Percentiles rank a stretch among this genome's conserved stretches.
phyloP scores from a whole-genome alignment of 371 early-diverging fungal species.

The Mortierella sp. region DNA sequence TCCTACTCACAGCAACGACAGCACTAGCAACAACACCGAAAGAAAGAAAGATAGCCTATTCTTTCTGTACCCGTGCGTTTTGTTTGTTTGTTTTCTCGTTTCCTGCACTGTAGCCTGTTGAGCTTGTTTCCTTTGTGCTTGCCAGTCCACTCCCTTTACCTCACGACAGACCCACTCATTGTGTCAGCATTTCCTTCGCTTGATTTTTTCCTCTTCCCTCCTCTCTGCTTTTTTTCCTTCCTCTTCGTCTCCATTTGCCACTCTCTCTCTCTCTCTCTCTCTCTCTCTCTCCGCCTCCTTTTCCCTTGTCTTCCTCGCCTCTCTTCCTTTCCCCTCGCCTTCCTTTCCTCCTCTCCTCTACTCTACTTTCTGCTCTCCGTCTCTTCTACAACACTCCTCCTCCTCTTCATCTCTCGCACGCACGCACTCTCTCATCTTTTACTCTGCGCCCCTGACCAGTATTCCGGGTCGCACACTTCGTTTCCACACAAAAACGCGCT shows the following conservation, averaged over 20 bases:
- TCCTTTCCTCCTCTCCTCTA: background rate
- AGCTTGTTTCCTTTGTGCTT: background rate
- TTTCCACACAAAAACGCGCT: background rate
- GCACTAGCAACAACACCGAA: no score
- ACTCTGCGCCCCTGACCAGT: background rate
- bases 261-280: background rate
- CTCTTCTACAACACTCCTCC: background rate
- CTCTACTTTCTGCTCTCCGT: background rate
- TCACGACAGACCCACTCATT: no score
- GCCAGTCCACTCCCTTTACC: no score
- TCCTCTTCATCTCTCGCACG: background rate
- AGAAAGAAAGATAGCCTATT: no score
- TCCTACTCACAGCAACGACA: background rate
- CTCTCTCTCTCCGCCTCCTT: slow-evolving; percentile 4
- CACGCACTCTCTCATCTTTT: background rate
- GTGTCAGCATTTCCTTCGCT: background rate
- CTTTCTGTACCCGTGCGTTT: background rate
- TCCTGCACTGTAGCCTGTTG: background rate
- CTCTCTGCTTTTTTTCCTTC: background rate
- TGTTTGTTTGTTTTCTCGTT: background rate
- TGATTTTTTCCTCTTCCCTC: background rate
- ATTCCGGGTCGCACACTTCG: background rate
- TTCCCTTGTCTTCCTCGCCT: background rate
- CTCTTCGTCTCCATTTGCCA: background rate
- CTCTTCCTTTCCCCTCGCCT: background rate